Percentiles rank a stretch among this genome's conserved stretches.
phyloP scores from a whole-genome alignment of 495 filamentous ascomycete species.

The Penicillium psychrofluorescens region DNA sequence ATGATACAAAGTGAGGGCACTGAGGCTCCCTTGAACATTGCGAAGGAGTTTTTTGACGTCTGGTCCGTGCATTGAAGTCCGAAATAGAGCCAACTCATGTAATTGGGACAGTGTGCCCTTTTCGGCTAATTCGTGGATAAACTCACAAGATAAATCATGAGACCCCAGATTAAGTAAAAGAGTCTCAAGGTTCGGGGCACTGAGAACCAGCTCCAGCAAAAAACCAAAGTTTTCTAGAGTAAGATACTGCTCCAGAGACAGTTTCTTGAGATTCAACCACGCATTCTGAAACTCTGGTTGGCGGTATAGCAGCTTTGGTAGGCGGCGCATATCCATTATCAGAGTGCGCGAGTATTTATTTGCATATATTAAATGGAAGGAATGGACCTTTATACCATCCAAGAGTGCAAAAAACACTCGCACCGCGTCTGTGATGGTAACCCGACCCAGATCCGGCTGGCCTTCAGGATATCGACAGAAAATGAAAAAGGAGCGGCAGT shows the following conservation, averaged over 20 bases:
- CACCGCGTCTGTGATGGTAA: constrained; percentile 20
- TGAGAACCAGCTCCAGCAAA: constrained; percentile 18
- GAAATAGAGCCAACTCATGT: constrained; percentile 16
- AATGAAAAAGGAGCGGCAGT: constrained; percentile 23
- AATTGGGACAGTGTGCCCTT: constrained; percentile 10
- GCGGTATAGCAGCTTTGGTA: constrained; percentile 21
- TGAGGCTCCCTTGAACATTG: constrained; percentile 6
- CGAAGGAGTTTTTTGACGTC: constrained; percentile 14
- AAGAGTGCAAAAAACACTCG: constrained; percentile 19
- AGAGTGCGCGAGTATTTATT: constrained; percentile 18
- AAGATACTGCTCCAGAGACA: constrained; percentile 20
- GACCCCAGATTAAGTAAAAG: constrained; percentile 17
- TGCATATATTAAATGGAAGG: constrained; percentile 21
- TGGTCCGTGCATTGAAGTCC: constrained; percentile 7
- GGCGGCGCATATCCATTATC: constrained; percentile 25
- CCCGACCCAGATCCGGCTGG: constrained; percentile 16
- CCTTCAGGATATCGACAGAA: constrained; percentile 24
- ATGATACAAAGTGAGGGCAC: constrained; percentile 13
- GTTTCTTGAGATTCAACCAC: constrained; percentile 18
- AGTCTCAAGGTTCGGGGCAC: constrained; percentile 15
- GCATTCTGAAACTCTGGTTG: constrained; percentile 16
- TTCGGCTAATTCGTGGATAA: constrained; percentile 21
- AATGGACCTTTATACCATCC: constrained; percentile 13
- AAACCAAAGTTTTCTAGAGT: constrained; percentile 22
- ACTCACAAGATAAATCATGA: constrained; percentile 17